Base-by-base conservation (phyloP, 495 filamentous ascomycete genomes). In the Jackrogersella multiformis region DNA sequence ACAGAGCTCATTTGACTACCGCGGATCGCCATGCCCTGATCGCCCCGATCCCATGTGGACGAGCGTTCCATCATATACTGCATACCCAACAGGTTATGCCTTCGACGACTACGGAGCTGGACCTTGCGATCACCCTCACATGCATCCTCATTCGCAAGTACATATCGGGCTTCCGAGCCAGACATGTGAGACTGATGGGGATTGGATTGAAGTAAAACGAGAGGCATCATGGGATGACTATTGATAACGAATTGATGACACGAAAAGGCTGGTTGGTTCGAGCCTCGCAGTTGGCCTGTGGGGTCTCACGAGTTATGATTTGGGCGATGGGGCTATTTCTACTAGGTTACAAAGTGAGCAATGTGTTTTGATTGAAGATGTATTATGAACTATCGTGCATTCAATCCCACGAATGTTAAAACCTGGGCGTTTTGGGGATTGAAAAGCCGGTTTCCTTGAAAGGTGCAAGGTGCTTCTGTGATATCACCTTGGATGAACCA, bases 141-240 rank as follows among this genome's bases (percentile, higher is more conserved):
- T 69, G 15, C 74, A 75, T 2, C 66, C 71, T 32, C 73, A 73
- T 46, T 18, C 69, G 5, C 71, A 61, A 32, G 60, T 65, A 30
- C 66, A 74, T 5, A 24, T 71, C 0, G 69, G 58, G 1, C 34
- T 75, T 28, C 66, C 60, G 4, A 64, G n/a, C 42, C 70, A 66
- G 15, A 53, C 64, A 12, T 69, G 70, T 66, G 75, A 76, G 7
- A 56, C 67, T 1, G 74, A 79, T 3, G 58, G 44, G 3, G 70
- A 68, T n/a, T 74, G 71, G 16, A 54, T 64, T 6, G 38, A 66
- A 42, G 69, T 81, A 23, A 80, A 81, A 63, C 72, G 63, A 24
- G 79, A 81, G 64, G 7, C 48, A 35, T 49, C 24, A 15, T 53
- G 49, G 49, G 32, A 53, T 38, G 49, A 53, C 5, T 49, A 30